phyloP scores from a whole-genome alignment of 805 yeast genomes.

The Tanozyma kutaoensis region DNA sequence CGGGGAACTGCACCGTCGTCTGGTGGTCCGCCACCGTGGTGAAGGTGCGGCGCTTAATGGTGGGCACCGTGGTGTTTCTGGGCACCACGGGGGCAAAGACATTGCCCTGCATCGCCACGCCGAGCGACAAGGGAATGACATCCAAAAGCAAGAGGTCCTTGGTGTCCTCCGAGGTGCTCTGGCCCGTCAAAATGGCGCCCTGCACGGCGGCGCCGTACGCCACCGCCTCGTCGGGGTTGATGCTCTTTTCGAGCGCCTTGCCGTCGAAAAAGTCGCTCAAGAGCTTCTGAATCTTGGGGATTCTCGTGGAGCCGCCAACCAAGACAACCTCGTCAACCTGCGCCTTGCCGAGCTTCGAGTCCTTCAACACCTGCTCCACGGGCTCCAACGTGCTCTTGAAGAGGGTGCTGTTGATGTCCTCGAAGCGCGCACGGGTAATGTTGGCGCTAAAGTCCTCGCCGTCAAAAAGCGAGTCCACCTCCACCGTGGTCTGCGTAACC shows the following conservation, averaged over 20 bases:
- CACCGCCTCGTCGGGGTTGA: constrained; percentile 99
- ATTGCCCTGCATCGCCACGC: constrained; percentile 39
- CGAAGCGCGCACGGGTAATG: constrained; percentile 94
- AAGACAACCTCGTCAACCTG: constrained; percentile 91
- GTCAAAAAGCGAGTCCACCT: constrained; percentile 88
- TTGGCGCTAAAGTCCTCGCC: constrained; percentile 95
- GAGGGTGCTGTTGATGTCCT: constrained; percentile 85
- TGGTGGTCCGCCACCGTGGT: constrained; percentile 39
- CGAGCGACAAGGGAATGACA: constrained; percentile 37
- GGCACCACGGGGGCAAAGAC: constrained; percentile 38
- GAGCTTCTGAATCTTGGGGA: constrained; percentile 94
- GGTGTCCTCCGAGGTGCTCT: constrained; percentile 35
- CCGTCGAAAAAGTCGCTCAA: constrained; percentile 85
- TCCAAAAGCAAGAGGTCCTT: constrained; percentile 37
- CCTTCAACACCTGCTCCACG: constrained; percentile 90
- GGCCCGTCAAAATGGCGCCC: constrained; percentile 56
- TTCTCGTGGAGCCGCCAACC: constrained; percentile 99
- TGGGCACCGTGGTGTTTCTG: constrained; percentile 39
- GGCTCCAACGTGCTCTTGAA: constrained; percentile 94
- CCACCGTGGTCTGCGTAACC: constrained; percentile 91
- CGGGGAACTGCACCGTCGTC: constrained; percentile 38
- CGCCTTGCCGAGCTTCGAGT: constrained; percentile 75
- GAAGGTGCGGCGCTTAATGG: constrained; percentile 38
- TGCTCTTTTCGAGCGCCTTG: constrained; percentile 93
- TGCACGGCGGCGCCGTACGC: constrained; percentile 99